These are phyloP conservation scores for Solanum sitiens DNA, from an alignment of 257 asterid genomes.

Conservation along the genomic window DNA sequence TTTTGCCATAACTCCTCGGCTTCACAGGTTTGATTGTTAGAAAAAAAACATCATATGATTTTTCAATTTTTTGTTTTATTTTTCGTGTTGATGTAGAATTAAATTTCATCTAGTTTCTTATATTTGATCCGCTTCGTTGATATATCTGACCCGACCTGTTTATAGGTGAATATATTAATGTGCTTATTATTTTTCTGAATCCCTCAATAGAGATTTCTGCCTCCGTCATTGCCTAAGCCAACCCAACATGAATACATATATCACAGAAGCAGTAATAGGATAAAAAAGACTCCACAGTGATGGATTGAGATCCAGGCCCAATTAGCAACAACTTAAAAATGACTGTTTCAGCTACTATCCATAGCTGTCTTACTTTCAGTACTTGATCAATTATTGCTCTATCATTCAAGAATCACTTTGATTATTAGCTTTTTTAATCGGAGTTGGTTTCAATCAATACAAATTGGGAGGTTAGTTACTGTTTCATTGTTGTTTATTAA, in stretches of 20 bases:
- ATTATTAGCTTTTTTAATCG: not conserved
- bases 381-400: not conserved
- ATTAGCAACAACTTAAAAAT: not conserved
- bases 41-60: no score
- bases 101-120: no score
- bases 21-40: no score
- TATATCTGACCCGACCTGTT: no score
- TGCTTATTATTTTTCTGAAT: no score
- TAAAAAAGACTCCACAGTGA: not conserved
- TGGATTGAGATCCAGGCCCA: not conserved
- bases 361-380: not conserved
- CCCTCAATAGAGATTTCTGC: no score
- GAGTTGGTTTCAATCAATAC: not conserved
- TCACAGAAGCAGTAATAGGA: not conserved
- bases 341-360: not conserved
- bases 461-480: not conserved
- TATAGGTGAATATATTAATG: no score
- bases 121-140: no score
- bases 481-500: not conserved
- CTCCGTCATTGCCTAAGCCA: not conserved
- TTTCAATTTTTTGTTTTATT: no score
- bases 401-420: not conserved
- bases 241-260: not conserved
- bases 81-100: no score
- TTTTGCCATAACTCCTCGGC: rapidly evolving